phyloP scores from a whole-genome alignment of 257 asterid species.

The Rhazya stricta region DNA sequence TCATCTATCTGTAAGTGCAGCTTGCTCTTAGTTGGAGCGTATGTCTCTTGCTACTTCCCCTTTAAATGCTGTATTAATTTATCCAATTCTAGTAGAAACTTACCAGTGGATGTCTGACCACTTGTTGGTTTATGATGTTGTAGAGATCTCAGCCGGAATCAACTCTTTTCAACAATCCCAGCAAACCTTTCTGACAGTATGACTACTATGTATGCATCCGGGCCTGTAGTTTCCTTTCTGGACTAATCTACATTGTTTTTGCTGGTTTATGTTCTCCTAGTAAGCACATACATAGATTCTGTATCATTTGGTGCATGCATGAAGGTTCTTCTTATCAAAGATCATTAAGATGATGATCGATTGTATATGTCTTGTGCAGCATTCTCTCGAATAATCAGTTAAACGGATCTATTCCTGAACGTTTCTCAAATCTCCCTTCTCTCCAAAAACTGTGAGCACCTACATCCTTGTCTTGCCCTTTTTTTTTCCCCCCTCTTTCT shows the following conservation, averaged over 20 bases:
- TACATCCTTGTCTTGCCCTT: not conserved
- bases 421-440: conserved; percentile 30
- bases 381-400: conserved; percentile 37
- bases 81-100: not conserved
- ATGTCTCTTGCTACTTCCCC: conserved; percentile 1
- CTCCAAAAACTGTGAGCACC: conserved; percentile 46
- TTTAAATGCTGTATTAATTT: not conserved
- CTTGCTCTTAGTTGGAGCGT: not conserved
- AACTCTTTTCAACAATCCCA: conserved; percentile 36
- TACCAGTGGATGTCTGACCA: conserved; percentile 1
- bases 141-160: conserved; percentile 49
- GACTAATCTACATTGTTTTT: not conserved
- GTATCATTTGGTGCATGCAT: not conserved
- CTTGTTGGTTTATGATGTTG: conserved; percentile 12
- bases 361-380: conserved; percentile 29
- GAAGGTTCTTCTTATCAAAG: not conserved
- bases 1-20: conserved; percentile 35
- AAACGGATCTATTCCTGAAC: conserved; percentile 39
- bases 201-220: conserved; percentile 40
- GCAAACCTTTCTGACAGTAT: conserved; percentile 28
- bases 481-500: not conserved
- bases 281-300: not conserved
- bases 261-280: not conserved
- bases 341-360: not conserved
- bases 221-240: not conserved